These are phyloP conservation scores for Naematelia encephala DNA, from an alignment of 768 basidiomycete species.

Conservation along the genomic window DNA sequence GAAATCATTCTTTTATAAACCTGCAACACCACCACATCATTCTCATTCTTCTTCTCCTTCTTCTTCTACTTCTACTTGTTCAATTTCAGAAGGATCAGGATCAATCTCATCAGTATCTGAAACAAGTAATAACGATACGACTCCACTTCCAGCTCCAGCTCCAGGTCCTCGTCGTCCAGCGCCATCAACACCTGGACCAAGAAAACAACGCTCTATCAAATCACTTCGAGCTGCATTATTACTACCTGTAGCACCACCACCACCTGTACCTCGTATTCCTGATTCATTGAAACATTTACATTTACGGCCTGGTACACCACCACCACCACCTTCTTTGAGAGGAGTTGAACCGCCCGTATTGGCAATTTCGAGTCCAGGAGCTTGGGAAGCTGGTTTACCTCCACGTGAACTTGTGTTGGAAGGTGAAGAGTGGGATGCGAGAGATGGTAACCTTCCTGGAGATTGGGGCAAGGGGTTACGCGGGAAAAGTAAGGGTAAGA, in stretches of 20 bases:
- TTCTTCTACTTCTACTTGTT: background rate
- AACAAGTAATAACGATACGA: background rate
- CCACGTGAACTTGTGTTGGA: conserved; percentile 44
- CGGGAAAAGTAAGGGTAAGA: conserved; percentile 15
- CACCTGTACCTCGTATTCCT: conserved; percentile 31
- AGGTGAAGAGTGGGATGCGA: conserved; percentile 49
- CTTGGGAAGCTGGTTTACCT: conserved; percentile 43
- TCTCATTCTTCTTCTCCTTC: too few relatives aligned
- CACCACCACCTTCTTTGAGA: conserved; percentile 6
- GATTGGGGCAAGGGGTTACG: conserved; percentile 22
- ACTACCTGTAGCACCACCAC: conserved; percentile 26
- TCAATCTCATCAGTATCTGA: background rate
- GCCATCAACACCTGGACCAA: conserved; percentile 3
- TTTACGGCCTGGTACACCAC: conserved; percentile 4
- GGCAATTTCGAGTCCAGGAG: conserved; percentile 46
- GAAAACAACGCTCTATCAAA: conserved; percentile 43
- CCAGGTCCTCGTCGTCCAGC: background rate
- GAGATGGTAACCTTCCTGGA: conserved; percentile 24
- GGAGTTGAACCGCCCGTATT: conserved; percentile 36
- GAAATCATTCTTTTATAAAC: conserved; percentile 50
- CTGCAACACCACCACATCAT: conserved; percentile 37
- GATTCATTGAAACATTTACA: conserved; percentile 2
- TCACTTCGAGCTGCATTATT: conserved; percentile 40
- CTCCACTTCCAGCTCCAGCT: background rate
- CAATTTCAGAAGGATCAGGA: background rate